phyloP scores from a whole-genome alignment of 176 grass and related monocot species.

The Phoenix dactylifera region DNA sequence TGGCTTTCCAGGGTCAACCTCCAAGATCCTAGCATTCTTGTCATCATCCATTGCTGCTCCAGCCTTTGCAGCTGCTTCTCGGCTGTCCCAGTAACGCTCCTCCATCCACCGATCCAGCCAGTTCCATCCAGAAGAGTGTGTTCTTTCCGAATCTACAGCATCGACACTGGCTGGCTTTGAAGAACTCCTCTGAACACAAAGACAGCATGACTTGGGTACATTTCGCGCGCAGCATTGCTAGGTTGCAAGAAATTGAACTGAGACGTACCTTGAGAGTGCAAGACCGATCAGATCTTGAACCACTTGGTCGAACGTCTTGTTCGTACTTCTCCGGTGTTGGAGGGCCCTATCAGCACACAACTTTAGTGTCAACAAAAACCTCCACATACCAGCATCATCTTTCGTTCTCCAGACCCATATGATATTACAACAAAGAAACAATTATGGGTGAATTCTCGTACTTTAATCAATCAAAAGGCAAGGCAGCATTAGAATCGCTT shows the following conservation, averaged over 20 bases:
- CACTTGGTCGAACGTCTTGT: not conserved
- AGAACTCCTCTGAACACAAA: constrained; percentile 35
- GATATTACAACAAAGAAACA: too few relatives aligned
- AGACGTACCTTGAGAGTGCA: too few relatives aligned
- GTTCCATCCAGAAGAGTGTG: constrained; percentile 59
- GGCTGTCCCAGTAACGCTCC: not conserved
- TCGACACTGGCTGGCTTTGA: constrained; percentile 29
- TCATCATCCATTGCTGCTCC: constrained; percentile 39
- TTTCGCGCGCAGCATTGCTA: too few relatives aligned
- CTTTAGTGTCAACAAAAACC: not conserved
- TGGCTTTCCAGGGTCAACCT: constrained; percentile 28
- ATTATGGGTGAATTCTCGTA: too few relatives aligned
- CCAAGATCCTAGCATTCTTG: constrained; percentile 43
- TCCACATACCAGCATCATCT: not conserved
- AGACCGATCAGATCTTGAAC: constrained; percentile 1
- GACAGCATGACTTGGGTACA: not conserved
- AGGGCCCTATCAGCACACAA: not conserved
- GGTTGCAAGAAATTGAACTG: too few relatives aligned
- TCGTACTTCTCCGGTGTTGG: constrained; percentile 8
- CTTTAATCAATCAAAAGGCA: too few relatives aligned
- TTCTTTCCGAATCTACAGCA: constrained; percentile 43
- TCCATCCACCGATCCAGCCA: constrained; percentile 25
- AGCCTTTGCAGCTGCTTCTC: not conserved
- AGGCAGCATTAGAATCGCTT: too few relatives aligned
- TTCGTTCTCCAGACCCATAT: too few relatives aligned